Conservation (phyloP, 352 stramenopile genomes). For the Pythium aphanidermatum region DNA sequence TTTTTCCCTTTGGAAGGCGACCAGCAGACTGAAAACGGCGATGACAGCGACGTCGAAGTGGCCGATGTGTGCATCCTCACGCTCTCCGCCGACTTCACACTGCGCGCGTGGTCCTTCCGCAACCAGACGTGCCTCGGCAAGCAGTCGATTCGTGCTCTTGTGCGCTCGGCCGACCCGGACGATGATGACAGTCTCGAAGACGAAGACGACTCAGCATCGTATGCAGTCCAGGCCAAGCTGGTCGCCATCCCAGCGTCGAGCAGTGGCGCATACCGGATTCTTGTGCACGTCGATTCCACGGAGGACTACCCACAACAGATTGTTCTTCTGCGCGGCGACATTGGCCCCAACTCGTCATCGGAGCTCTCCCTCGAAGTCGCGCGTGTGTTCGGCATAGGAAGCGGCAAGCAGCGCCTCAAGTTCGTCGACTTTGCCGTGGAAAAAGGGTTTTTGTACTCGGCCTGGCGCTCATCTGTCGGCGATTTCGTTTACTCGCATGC, state of each 20-base stretch:
- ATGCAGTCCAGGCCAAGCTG: constrained; percentile 51
- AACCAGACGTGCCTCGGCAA: constrained; percentile 58
- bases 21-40: constrained; percentile 36
- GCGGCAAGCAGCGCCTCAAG: constrained; percentile 34
- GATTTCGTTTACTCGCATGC: constrained; percentile 58
- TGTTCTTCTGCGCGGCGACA: constrained; percentile 52
- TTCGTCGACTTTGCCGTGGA: constrained; percentile 73
- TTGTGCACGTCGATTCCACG: constrained; percentile 62
- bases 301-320: constrained; percentile 50
- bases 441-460: constrained; percentile 62
- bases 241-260: constrained; percentile 44
- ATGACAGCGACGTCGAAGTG: constrained; percentile 30
- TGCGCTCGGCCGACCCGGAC: constrained; percentile 19
- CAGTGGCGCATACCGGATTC: constrained; percentile 50
- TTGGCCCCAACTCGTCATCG: constrained; percentile 22
- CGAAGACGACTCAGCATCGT: constrained; percentile 14
- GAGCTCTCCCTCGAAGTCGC: constrained; percentile 42
- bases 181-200: constrained; percentile 30
- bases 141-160: constrained; percentile 42
- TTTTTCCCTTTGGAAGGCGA: constrained; percentile 53
- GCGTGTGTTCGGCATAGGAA: constrained; percentile 44
- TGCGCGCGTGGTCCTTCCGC: constrained; percentile 63
- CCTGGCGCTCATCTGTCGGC: constrained; percentile 52
- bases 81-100: constrained; percentile 56
- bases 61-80: constrained; percentile 69